Percentiles rank a stretch among this genome's conserved stretches.
phyloP scores from a whole-genome alignment of 176 grass and related monocot species.

The Saccharum officinarum region DNA sequence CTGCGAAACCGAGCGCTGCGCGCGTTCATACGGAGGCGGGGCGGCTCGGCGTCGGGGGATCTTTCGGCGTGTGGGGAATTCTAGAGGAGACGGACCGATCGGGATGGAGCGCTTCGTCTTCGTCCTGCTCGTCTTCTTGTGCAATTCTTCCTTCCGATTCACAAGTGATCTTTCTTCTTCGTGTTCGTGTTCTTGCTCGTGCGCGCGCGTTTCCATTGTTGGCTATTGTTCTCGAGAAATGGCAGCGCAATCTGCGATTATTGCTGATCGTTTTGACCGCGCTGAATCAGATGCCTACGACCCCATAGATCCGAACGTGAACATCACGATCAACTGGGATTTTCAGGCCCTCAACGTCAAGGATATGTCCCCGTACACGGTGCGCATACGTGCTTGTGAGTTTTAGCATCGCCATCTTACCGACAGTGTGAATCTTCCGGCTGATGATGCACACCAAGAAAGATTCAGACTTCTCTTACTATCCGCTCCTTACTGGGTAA shows the following conservation, averaged over 20 bases:
- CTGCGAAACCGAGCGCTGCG: conserved; percentile 2
- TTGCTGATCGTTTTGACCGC: neutral
- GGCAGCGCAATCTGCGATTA: neutral
- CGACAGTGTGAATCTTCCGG: neutral
- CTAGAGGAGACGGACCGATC: neutral
- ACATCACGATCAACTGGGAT: conserved; percentile 81
- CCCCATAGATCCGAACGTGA: conserved; percentile 57
- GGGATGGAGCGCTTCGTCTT: neutral
- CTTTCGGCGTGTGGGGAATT: neutral
- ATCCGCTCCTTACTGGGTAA: neutral
- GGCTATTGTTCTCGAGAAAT: neutral
- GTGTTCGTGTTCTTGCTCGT: neutral
- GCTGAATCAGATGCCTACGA: conserved; percentile 58
- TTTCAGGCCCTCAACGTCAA: conserved; percentile 21
- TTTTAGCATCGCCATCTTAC: conserved; percentile 10
- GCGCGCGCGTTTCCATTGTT: neutral
- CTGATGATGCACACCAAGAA: neutral
- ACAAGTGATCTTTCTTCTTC: conserved; percentile 29
- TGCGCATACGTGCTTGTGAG: conserved; percentile 32
- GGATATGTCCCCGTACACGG: conserved; percentile 26
- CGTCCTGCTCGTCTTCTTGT: conserved; percentile 25
- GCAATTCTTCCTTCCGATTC: conserved; percentile 19
- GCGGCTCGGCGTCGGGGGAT: neutral
- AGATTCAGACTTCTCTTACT: neutral
- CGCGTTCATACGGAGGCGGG: neutral